These are phyloP conservation scores for Kernera saxatilis DNA, from an alignment of 345 rosid species.

Conservation along the genomic window DNA sequence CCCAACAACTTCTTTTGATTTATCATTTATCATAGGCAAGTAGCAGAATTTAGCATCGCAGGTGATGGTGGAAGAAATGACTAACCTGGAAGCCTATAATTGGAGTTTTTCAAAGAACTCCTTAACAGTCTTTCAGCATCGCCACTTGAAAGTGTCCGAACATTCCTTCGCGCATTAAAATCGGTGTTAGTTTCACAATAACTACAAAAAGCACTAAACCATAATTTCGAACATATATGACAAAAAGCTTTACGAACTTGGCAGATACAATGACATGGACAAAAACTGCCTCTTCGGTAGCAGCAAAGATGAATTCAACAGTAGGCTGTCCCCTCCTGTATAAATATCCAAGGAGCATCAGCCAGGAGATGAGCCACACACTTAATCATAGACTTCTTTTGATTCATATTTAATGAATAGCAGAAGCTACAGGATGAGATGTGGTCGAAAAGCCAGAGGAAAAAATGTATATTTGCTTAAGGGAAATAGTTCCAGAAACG, in stretches of 20 bases:
- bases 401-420: neutral
- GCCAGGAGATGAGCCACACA: conserved; percentile 7
- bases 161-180: conserved; percentile 52
- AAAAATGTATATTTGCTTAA: neutral
- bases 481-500: neutral
- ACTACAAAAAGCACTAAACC: conserved; percentile 7
- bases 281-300: conserved; percentile 87
- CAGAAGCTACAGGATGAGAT: neutral
- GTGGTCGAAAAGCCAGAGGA: conserved; percentile 2
- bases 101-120: conserved; percentile 54
- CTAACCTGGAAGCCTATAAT: conserved; percentile 81
- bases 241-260: conserved; percentile 56
- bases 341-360: conserved; percentile 19
- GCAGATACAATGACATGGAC: conserved; percentile 85
- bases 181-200: conserved; percentile 12
- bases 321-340: conserved; percentile 90
- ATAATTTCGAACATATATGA: conserved; percentile 9
- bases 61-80: neutral
- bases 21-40: conserved; percentile 1
- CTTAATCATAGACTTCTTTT: conserved; percentile 1
- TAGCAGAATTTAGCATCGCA: conserved; percentile 12
- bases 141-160: conserved; percentile 67
- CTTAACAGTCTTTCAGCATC: conserved; percentile 65
- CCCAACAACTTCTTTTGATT: neutral
- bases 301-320: conserved; percentile 89